phyloP scores from a whole-genome alignment of 2,329 filamentous ascomycete genomes.

The Trichoderma koningiopsis region DNA sequence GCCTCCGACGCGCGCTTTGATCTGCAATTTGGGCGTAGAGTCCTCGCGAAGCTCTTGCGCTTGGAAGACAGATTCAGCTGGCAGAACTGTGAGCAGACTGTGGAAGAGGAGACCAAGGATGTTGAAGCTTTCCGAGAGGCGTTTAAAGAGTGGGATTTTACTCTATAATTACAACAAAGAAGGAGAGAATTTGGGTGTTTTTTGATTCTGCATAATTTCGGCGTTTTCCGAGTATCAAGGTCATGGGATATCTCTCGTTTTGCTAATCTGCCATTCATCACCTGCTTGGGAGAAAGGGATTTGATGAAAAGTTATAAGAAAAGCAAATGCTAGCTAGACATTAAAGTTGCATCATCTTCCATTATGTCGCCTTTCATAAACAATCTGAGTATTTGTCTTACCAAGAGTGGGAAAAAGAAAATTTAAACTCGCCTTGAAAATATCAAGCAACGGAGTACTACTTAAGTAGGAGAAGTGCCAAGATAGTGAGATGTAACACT shows the following conservation, averaged over 20 bases:
- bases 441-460: not conserved
- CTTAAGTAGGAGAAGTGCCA: not conserved
- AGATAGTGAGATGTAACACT: not conserved
- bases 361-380: not conserved
- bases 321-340: not conserved
- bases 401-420: no score
- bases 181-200: not conserved
- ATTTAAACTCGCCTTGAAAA: not conserved
- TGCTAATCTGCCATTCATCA: not conserved
- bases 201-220: not conserved
- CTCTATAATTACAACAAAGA: conserved; percentile 40
- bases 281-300: not conserved
- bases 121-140: conserved; percentile 76
- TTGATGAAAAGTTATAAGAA: not conserved
- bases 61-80: conserved; percentile 80
- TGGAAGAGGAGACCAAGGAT: conserved; percentile 77
- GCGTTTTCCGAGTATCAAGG: not conserved
- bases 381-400: not conserved
- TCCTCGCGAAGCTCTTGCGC: conserved; percentile 83
- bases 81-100: conserved; percentile 78
- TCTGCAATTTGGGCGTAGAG: conserved; percentile 83
- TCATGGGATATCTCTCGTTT: not conserved
- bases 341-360: not conserved
- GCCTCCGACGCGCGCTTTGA: conserved; percentile 77
- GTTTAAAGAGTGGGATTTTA: conserved; percentile 88